These are phyloP conservation scores for Spathaspora boniae DNA, from an alignment of 805 yeast genomes.

Conservation along the genomic window DNA sequence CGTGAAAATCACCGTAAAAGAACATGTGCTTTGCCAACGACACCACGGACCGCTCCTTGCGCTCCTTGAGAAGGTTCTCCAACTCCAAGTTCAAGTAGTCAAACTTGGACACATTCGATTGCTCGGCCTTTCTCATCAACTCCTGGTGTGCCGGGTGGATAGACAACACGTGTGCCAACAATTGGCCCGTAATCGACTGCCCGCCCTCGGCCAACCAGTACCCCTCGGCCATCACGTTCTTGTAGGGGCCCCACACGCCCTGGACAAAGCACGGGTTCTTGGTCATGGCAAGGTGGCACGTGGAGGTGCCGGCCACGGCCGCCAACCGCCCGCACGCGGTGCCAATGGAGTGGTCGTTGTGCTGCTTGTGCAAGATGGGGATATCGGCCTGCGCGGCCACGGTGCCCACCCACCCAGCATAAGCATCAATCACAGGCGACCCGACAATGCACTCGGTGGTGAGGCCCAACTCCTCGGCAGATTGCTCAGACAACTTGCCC, in stretches of 20 bases:
- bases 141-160: slow-evolving; percentile 87
- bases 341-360: slow-evolving; percentile 44
- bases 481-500: slow-evolving; percentile 59
- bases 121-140: slow-evolving; percentile 62
- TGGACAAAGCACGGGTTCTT: slow-evolving; percentile 82
- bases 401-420: slow-evolving; percentile 98
- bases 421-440: slow-evolving; percentile 95
- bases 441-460: slow-evolving; percentile 81
- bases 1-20: slow-evolving; percentile 95
- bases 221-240: slow-evolving; percentile 86
- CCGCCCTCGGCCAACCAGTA: slow-evolving; percentile 99
- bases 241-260: slow-evolving; percentile 99
- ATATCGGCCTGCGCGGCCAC: slow-evolving; percentile 86
- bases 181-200: slow-evolving; percentile 96
- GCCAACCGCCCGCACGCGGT: slow-evolving; percentile 83
- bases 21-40: slow-evolving; percentile 80
- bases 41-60: slow-evolving; percentile 66
- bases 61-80: slow-evolving; percentile 58
- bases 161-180: slow-evolving; percentile 80
- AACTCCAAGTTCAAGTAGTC: slow-evolving; percentile 77
- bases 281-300: slow-evolving; percentile 91
- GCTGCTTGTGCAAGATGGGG: slow-evolving; percentile 49
- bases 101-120: slow-evolving; percentile 69
- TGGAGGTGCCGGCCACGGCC: slow-evolving; percentile 97
- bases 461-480: slow-evolving; percentile 84